These are phyloP conservation scores for Stenocarpella maydis DNA, from an alignment of 2,329 filamentous ascomycete genomes.

Conservation along the genomic window DNA sequence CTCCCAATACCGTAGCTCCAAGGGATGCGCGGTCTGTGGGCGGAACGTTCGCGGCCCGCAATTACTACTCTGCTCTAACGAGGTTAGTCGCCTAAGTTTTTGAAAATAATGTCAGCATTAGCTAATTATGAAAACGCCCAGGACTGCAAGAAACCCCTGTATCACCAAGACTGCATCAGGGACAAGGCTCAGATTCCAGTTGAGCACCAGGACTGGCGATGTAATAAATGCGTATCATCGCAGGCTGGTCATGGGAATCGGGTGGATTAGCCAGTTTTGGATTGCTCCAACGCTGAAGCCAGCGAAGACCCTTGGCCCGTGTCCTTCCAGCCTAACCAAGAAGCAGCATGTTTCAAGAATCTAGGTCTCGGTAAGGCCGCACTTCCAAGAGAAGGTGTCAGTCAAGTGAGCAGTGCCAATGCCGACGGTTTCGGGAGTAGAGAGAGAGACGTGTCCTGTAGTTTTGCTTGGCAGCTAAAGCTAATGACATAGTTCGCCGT, in stretches of 20 bases:
- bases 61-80: conserved; percentile 59
- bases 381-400: background rate
- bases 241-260: background rate
- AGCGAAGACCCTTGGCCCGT: background rate
- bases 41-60: conserved; percentile 57
- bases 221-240: conserved; percentile 49
- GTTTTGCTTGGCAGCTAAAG: background rate
- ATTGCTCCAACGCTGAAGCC: background rate
- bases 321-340: background rate
- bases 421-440: background rate
- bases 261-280: background rate
- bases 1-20: conserved; percentile 51
- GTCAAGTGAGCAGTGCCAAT: background rate
- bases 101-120: conserved; percentile 33
- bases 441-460: background rate
- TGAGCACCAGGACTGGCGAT: conserved; percentile 51
- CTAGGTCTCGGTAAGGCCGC: background rate
- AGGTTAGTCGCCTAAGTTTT: conserved; percentile 45
- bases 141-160: conserved; percentile 54
- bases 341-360: background rate
- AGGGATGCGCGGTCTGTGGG: conserved; percentile 58
- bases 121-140: conserved; percentile 39
- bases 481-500: background rate
- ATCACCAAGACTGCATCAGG: conserved; percentile 58
- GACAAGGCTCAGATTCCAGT: conserved; percentile 48